Evolutionary conservation across 1,284 basidiomycete genomes (phyloP).

Genomic region (Pisolithus thermaeus): DNA sequence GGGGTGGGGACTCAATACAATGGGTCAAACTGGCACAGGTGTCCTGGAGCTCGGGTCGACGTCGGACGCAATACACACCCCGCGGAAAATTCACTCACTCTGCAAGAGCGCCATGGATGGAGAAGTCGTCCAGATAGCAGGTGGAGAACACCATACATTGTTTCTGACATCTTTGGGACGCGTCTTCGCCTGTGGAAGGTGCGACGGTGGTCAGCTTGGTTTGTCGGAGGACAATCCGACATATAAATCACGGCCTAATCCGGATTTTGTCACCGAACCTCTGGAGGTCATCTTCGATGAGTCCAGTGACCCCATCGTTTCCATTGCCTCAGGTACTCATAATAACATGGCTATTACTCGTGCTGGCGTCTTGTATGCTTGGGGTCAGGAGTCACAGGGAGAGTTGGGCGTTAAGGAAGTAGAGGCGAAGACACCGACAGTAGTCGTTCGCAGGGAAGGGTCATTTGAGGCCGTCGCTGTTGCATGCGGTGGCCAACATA

Average conservation of each 20-base stretch:
- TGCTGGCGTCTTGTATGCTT: constrained; percentile 76
- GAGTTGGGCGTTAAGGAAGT: constrained; percentile 62
- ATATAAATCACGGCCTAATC: constrained; percentile 45
- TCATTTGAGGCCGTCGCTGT: constrained; percentile 56
- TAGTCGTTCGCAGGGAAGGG: constrained; percentile 65
- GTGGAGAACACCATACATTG: constrained; percentile 83
- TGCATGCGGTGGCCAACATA: constrained; percentile 69
- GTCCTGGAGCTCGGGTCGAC: constrained; percentile 12
- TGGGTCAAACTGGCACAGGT: constrained; percentile 62
- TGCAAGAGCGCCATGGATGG: constrained; percentile 63
- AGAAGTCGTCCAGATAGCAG: constrained; percentile 69
- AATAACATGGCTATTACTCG: constrained; percentile 80
- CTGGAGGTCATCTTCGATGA: constrained; percentile 61
- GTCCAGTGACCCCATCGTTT: constrained; percentile 62
- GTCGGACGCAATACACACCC: constrained; percentile 53
- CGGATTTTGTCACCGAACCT: constrained; percentile 58
- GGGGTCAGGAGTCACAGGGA: constrained; percentile 78
- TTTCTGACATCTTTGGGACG: constrained; percentile 82
- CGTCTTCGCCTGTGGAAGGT: constrained; percentile 80
- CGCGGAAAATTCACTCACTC: constrained; percentile 64
- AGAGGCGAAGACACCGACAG: constrained; percentile 51
- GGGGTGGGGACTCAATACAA: constrained; percentile 89
- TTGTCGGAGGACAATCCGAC: constrained; percentile 54
- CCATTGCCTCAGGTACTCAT: constrained; percentile 73
- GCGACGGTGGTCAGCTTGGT: constrained; percentile 76